Conservation (phyloP, 805 yeast species). For the Nakazawaea siamensis region DNA sequence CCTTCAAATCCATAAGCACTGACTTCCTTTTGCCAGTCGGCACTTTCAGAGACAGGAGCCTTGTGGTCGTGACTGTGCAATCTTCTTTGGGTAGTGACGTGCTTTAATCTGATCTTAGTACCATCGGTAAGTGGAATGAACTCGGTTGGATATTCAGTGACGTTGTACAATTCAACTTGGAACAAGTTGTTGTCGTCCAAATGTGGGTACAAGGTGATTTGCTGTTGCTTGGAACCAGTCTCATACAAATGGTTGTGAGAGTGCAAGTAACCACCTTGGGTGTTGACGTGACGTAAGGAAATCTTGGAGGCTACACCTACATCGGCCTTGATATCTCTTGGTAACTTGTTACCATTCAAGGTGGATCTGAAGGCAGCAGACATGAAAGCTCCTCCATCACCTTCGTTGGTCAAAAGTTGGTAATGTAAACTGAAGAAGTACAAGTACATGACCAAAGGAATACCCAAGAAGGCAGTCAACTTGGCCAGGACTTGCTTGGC, state of each 20-base stretch:
- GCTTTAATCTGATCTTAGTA: conserved; percentile 61
- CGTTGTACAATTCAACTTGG: conserved; percentile 61
- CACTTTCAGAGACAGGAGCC: conserved; percentile 61
- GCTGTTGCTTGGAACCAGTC: conserved; percentile 81
- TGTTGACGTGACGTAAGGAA: conserved; percentile 58
- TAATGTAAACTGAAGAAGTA: conserved; percentile 59
- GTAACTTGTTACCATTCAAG: conserved; percentile 52
- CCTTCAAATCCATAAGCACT: conserved; percentile 72
- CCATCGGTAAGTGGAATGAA: conserved; percentile 63
- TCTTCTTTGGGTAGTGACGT: conserved; percentile 50
- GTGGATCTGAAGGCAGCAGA: conserved; percentile 64
- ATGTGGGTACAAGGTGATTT: conserved; percentile 73
- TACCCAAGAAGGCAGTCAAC: conserved; percentile 43
- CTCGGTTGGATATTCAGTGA: conserved; percentile 42
- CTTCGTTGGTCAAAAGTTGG: conserved; percentile 45
- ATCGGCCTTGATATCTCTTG: conserved; percentile 47
- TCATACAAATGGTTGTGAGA: conserved; percentile 68
- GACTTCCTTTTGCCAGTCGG: conserved; percentile 80
- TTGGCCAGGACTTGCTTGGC: conserved; percentile 41
- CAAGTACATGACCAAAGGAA: conserved; percentile 51
- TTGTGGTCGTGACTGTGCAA: conserved; percentile 80
- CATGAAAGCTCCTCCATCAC: conserved; percentile 68
- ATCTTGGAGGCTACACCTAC: conserved; percentile 70
- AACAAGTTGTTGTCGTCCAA: conserved; percentile 68
- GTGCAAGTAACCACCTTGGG: conserved; percentile 76